Base-by-base conservation (phyloP, 2,329 filamentous ascomycete genomes). In the Epichloe typhina region DNA sequence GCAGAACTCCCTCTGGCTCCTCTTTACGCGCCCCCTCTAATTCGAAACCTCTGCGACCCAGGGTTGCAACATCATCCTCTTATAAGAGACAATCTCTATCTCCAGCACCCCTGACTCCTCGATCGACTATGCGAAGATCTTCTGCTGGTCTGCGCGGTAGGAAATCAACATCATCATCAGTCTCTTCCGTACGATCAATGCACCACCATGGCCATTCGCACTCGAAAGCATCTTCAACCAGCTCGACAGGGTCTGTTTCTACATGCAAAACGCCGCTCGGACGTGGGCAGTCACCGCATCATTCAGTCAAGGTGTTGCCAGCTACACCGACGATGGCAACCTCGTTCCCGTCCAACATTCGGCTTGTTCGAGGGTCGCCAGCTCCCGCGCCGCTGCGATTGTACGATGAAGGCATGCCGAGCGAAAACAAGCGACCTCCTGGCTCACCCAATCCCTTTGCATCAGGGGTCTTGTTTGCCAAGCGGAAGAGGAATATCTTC, bases 131-230 rank as follows among this genome's bases (percentile, higher is more conserved):
- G 60, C 82, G 93, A 11, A 84, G 89, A 37, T 82, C 88, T 2
- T 95, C 88, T 5, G 80, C 77, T 42, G 90, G 91, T 33, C 76
- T 97, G 43, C 81, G 90, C 31, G 91, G 93, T 38, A 82, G 93
- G 54, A 97, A 97, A 65, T 97, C 91, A 0, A 98, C 93, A 0
- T 96, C 89, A 0, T 95, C 89, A 0, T 97, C 90, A 0, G 83
- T 98, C 15, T 96, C 89, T 1, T 95, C 89, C 0, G 84, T 98
- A 52, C 84, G 93, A 52, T 94, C 86, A 43, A 88, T 97, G 62
- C 89, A 91, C 60, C 87, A 90, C 57, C 84, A 88, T 56, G 82
- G 84, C 49, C 86, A 93, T 63, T 83, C 84, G 1, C 91, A 96
- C 65, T 95, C 89, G 21, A 97, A 97, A 67, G 89, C 93, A 0